A percentile compares a stretch with the other conserved stretches of the same genome.
phyloP scores from a whole-genome alignment of 495 filamentous ascomycete genomes.

The Lepraria neglecta region DNA sequence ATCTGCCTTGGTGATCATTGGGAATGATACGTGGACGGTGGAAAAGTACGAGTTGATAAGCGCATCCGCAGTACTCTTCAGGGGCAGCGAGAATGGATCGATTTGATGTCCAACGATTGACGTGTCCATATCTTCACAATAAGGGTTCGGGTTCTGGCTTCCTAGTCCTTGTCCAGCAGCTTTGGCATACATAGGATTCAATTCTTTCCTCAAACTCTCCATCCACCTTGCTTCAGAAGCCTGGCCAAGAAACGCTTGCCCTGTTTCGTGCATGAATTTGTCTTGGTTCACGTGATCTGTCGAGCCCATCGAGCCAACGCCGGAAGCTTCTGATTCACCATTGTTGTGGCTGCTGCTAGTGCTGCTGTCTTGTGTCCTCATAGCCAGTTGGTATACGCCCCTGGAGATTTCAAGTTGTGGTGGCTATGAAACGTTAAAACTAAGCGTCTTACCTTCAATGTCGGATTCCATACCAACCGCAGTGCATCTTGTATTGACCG shows the following conservation, averaged over 20 bases:
- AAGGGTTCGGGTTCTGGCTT: slow-evolving; percentile 29
- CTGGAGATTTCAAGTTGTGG: slow-evolving; percentile 3
- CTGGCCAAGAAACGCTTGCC: slow-evolving; percentile 54
- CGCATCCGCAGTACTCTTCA: slow-evolving; percentile 44
- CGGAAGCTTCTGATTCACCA: slow-evolving; percentile 32
- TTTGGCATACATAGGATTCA: background rate
- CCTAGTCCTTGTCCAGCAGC: background rate
- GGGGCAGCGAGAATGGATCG: slow-evolving; percentile 47
- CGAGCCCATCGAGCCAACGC: slow-evolving; percentile 43
- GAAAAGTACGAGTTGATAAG: slow-evolving; percentile 53
- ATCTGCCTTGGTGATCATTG: slow-evolving; percentile 49
- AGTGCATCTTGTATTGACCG: slow-evolving; percentile 32
- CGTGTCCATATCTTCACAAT: slow-evolving; percentile 48
- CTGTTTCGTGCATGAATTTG: slow-evolving; percentile 25
- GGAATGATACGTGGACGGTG: slow-evolving; percentile 55
- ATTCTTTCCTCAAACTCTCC: slow-evolving; percentile 39
- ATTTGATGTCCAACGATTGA: slow-evolving; percentile 38
- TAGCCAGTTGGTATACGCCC: background rate
- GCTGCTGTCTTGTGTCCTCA: slow-evolving; percentile 12
- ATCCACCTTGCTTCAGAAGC: slow-evolving; percentile 57
- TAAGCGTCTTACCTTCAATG: slow-evolving; percentile 3
- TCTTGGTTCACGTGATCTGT: slow-evolving; percentile 43
- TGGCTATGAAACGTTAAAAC: slow-evolving; percentile 1
- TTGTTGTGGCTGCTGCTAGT: background rate
- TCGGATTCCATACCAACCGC: slow-evolving; percentile 16